Percentiles rank a stretch among this genome's conserved stretches.
phyloP scores from a whole-genome alignment of 177 flowering plant species.

The Tripterygium wilfordii region DNA sequence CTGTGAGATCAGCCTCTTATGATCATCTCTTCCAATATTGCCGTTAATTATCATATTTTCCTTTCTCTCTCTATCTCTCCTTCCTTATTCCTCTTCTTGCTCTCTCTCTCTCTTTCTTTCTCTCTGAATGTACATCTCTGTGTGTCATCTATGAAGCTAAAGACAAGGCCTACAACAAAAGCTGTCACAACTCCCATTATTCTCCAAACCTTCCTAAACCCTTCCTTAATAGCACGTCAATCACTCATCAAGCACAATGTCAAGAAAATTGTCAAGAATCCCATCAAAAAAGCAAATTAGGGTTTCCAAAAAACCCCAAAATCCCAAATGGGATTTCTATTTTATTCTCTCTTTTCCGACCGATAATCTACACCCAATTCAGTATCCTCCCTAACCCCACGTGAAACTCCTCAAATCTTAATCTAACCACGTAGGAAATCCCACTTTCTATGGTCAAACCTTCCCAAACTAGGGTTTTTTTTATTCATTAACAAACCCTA shows the following conservation, averaged over 20 bases:
- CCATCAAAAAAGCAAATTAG: slow-evolving; percentile 7
- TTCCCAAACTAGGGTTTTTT: slow-evolving; percentile 20
- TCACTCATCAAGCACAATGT: slow-evolving; percentile 10
- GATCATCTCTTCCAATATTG: slow-evolving; percentile 35
- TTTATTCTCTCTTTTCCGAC: slow-evolving; percentile 7
- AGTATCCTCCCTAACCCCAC: slow-evolving; percentile 3
- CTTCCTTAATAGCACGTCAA: slow-evolving; percentile 46
- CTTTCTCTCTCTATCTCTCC: slow-evolving; percentile 13
- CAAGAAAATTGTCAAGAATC: no score
- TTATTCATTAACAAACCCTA: no score
- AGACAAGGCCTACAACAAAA: slow-evolving; percentile 23
- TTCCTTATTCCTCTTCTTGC: background rate
- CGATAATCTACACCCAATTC: slow-evolving; percentile 3
- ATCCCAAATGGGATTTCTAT: slow-evolving; percentile 9
- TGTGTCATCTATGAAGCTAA: slow-evolving; percentile 17
- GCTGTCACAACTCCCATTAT: slow-evolving; percentile 49
- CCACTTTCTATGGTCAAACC: slow-evolving; percentile 9
- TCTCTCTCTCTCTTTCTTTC: slow-evolving; percentile 17
- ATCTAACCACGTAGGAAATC: slow-evolving; percentile 6
- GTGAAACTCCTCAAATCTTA: slow-evolving; percentile 7
- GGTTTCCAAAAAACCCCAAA: slow-evolving; percentile 13
- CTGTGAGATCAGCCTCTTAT: slow-evolving; percentile 25
- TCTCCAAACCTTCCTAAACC: slow-evolving; percentile 29
- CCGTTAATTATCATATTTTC: slow-evolving; percentile 21
- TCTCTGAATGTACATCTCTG: slow-evolving; percentile 3